A percentile compares a stretch with the other conserved stretches of the same genome.
Evolutionary conservation across 306 rosid genomes (phyloP).

Genomic region (Casuarina glauca): DNA sequence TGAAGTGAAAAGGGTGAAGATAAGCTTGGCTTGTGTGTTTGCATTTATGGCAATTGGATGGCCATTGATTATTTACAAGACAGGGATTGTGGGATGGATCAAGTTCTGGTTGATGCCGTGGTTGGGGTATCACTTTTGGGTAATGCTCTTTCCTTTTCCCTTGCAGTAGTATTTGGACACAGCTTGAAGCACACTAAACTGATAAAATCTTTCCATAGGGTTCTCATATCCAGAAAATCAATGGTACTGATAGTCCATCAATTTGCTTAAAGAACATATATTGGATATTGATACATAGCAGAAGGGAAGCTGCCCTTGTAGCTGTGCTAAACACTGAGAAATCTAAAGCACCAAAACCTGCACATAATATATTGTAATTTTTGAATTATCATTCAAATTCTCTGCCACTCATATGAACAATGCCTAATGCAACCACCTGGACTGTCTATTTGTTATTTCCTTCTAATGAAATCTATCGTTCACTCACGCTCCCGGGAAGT

Average conservation of each 20-base stretch:
- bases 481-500: not conserved
- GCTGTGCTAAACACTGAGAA: not conserved
- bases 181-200: not conserved
- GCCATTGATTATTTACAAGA: constrained; percentile 86
- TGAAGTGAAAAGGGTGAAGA: constrained; percentile 81
- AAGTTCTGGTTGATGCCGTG: constrained; percentile 99
- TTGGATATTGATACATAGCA: not conserved
- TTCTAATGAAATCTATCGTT: not conserved
- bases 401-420: not conserved
- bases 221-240: not conserved
- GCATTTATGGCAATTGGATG: constrained; percentile 86
- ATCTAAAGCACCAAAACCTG: not conserved
- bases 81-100: constrained; percentile 92
- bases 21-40: constrained; percentile 95
- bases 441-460: not conserved
- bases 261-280: not conserved
- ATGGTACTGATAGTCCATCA: not conserved
- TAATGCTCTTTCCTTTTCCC: constrained; percentile 41
- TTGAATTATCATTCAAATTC: not conserved
- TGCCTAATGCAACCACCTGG: constrained; percentile 3
- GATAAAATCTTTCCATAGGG: not conserved
- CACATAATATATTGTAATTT: not conserved
- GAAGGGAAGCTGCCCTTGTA: not conserved
- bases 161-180: constrained; percentile 20
- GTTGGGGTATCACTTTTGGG: constrained; percentile 99